Percentiles rank a stretch among this genome's conserved stretches.
These are phyloP conservation scores for Ogataea ganodermae DNA, from an alignment of 805 yeast genomes.

Conservation along the genomic window DNA sequence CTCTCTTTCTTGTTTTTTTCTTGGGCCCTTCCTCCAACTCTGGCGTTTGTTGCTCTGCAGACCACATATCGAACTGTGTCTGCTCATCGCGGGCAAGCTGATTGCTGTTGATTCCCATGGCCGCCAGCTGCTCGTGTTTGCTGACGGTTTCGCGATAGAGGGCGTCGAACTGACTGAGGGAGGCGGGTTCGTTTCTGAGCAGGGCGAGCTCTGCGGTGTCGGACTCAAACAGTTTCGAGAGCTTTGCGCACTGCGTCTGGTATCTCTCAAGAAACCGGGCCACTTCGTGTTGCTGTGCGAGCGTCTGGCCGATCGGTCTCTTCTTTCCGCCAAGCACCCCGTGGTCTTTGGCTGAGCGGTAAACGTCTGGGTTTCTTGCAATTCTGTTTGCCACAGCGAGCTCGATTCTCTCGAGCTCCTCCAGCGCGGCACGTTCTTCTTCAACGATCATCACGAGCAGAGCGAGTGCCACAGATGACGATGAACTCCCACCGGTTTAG, in stretches of 20 bases:
- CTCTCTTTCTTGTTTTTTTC: slow-evolving; percentile 34
- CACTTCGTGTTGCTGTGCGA: slow-evolving; percentile 71
- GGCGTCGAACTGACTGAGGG: slow-evolving; percentile 41
- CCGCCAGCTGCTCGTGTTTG: slow-evolving; percentile 33
- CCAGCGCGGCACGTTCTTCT: slow-evolving; percentile 41
- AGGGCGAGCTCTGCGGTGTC: slow-evolving; percentile 9
- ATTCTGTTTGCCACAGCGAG: slow-evolving; percentile 63
- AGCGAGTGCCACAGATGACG: too few relatives aligned
- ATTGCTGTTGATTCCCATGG: slow-evolving; percentile 26
- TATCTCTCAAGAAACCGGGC: slow-evolving; percentile 50
- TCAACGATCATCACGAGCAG: slow-evolving; percentile 39
- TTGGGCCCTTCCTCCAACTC: slow-evolving; percentile 9
- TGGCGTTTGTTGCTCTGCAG: neutral
- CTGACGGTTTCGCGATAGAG: slow-evolving; percentile 35
- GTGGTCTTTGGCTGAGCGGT: slow-evolving; percentile 34
- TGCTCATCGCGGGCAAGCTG: slow-evolving; percentile 15
- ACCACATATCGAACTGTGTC: slow-evolving; percentile 35
- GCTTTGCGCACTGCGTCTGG: slow-evolving; percentile 31
- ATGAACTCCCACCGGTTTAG: too few relatives aligned
- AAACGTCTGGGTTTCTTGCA: slow-evolving; percentile 58
- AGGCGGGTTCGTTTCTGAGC: slow-evolving; percentile 9
- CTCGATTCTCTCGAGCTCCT: slow-evolving; percentile 75
- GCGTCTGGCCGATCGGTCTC: slow-evolving; percentile 51
- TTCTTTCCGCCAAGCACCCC: slow-evolving; percentile 38
- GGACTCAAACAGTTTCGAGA: slow-evolving; percentile 21